Evolutionary conservation across 306 rosid species (phyloP).

Genomic region (Malus orientalis): DNA sequence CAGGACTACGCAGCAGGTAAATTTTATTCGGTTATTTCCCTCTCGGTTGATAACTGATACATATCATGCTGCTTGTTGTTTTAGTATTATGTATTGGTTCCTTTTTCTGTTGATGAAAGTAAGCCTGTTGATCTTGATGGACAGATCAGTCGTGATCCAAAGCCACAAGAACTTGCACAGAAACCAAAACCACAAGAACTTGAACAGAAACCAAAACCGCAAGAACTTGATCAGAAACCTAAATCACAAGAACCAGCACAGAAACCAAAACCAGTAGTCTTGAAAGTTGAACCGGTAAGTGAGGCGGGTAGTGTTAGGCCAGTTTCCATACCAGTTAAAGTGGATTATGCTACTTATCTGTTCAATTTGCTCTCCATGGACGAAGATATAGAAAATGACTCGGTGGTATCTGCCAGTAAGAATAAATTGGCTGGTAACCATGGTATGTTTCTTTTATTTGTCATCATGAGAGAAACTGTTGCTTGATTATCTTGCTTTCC

Average conservation of each 20-base stretch:
- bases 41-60: background rate
- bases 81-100: background rate
- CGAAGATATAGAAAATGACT: background rate
- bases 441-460: constrained; percentile 3
- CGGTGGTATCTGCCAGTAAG: background rate
- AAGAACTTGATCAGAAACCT: background rate
- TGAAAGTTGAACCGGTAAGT: background rate
- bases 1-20: constrained; percentile 2
- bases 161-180: background rate
- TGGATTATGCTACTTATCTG: constrained; percentile 14
- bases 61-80: background rate
- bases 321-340: background rate
- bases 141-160: constrained; percentile 5
- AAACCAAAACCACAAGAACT: background rate
- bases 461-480: background rate
- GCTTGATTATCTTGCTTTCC: background rate
- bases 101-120: background rate
- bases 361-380: constrained; percentile 13
- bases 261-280: background rate
- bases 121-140: constrained; percentile 2
- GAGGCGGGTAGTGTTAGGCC: background rate
- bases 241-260: background rate
- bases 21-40: background rate
- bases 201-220: background rate
- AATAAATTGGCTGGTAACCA: background rate